Evolutionary conservation across 2,329 filamentous ascomycete genomes (phyloP).

Genomic region (Mycosphaerella sp.): DNA sequence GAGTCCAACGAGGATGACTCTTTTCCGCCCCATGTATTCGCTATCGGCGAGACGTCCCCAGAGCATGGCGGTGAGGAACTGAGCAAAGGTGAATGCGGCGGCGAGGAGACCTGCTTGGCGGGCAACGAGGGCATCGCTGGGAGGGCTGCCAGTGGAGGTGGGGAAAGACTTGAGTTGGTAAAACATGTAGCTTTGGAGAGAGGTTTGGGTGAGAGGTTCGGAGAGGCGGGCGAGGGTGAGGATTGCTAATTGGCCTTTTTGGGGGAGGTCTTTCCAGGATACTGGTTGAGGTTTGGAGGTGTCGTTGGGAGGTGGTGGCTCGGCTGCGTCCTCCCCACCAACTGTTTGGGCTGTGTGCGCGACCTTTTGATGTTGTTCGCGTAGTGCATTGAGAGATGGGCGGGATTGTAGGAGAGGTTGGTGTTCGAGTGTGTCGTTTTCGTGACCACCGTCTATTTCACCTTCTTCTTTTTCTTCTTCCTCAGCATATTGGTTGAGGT

Average conservation of each 20-base stretch:
- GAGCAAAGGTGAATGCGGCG: constrained; percentile 71
- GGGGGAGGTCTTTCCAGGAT: constrained; percentile 66
- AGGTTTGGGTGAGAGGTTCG: constrained; percentile 76
- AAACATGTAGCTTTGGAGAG: constrained; percentile 73
- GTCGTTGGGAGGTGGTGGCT: constrained; percentile 12
- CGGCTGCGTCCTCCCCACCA: constrained; percentile 19
- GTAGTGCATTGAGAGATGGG: background rate
- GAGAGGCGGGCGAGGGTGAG: constrained; percentile 72
- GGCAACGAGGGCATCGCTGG: constrained; percentile 59
- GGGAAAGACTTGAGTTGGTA: constrained; percentile 77
- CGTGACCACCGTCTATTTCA: constrained; percentile 13
- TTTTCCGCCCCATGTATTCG: constrained; percentile 60
- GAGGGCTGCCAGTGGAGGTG: constrained; percentile 35
- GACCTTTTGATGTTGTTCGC: background rate
- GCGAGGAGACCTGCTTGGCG: constrained; percentile 71
- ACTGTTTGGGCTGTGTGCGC: constrained; percentile 9
- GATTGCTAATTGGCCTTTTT: constrained; percentile 69
- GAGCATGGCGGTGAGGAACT: constrained; percentile 74
- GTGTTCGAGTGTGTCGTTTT: constrained; percentile 6
- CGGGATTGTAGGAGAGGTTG: background rate
- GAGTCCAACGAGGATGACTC: constrained; percentile 69
- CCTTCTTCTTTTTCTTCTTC: constrained; percentile 4
- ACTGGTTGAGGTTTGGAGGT: constrained; percentile 44
- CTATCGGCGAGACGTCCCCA: constrained; percentile 70
- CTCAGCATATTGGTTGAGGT: constrained; percentile 7